Percentiles rank a stretch among this genome's conserved stretches.
These are phyloP conservation scores for Monosporascus sp. DNA, from an alignment of 2,329 filamentous ascomycete species.

Conservation along the genomic window DNA sequence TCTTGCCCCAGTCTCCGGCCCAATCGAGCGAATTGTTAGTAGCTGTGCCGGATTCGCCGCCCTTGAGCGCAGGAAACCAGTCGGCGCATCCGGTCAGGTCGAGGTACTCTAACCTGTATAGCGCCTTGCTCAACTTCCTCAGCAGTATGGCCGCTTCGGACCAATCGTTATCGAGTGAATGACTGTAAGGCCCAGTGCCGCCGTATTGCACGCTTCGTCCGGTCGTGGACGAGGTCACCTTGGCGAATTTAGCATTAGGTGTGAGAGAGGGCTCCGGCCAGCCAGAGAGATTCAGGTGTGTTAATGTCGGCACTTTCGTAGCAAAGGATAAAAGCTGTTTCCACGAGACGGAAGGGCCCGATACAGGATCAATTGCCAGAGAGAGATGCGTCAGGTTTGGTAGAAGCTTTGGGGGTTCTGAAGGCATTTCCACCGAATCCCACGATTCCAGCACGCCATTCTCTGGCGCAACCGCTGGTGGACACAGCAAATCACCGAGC, in stretches of 20 bases:
- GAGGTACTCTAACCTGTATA: slow-evolving; percentile 57
- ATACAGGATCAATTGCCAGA: slow-evolving; percentile 43
- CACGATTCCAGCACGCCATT: slow-evolving; percentile 46
- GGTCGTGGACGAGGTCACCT: slow-evolving; percentile 38
- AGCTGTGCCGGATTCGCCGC: slow-evolving; percentile 35
- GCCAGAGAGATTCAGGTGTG: slow-evolving; percentile 56
- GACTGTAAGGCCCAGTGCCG: slow-evolving; percentile 53
- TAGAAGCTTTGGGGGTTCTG: slow-evolving; percentile 33
- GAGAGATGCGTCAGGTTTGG: slow-evolving; percentile 58
- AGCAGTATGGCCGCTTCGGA: slow-evolving; percentile 53
- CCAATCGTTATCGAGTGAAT: slow-evolving; percentile 55
- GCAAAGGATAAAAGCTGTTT: slow-evolving; percentile 53
- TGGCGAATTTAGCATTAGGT: slow-evolving; percentile 45
- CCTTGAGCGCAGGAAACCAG: slow-evolving; percentile 49
- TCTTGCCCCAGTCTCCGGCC: slow-evolving; percentile 49
- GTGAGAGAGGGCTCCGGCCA: slow-evolving; percentile 59
- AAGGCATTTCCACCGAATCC: slow-evolving; percentile 37
- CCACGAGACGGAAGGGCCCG: slow-evolving; percentile 44
- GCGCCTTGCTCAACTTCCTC: slow-evolving; percentile 45
- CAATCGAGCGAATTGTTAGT: slow-evolving; percentile 43
- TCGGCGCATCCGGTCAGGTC: slow-evolving; percentile 55
- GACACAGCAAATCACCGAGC: slow-evolving; percentile 46
- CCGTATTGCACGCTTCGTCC: slow-evolving; percentile 46
- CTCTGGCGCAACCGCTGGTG: slow-evolving; percentile 14
- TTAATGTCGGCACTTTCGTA: slow-evolving; percentile 47